phyloP scores from a whole-genome alignment of 2,329 filamentous ascomycete genomes.

The Calonectria pauciramosa region DNA sequence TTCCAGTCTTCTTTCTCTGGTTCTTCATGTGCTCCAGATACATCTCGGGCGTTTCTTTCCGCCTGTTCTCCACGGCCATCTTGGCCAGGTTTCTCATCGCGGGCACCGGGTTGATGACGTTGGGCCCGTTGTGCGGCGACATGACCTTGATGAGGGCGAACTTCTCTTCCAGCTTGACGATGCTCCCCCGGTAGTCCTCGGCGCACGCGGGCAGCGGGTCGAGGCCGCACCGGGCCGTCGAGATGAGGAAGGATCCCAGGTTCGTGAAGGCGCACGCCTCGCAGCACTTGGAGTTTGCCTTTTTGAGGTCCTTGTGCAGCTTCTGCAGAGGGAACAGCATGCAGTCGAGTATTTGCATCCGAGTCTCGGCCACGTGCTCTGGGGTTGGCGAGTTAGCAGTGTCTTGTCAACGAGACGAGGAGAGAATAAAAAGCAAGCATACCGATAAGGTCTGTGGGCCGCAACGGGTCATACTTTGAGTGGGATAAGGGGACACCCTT shows the following conservation, averaged over 20 bases:
- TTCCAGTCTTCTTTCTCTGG: constrained; percentile 14
- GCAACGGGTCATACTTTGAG: constrained; percentile 11
- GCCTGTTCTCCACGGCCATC: constrained; percentile 11
- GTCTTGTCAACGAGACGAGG: not conserved
- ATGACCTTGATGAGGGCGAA: constrained; percentile 7
- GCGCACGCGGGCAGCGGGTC: constrained; percentile 1
- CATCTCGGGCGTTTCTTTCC: not conserved
- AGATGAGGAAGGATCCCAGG: constrained; percentile 12
- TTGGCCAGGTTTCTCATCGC: constrained; percentile 5
- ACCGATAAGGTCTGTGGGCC: constrained; percentile 13
- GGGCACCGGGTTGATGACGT: constrained; percentile 11
- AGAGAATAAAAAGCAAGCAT: not conserved
- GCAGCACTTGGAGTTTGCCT: constrained; percentile 13
- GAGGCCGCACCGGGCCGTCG: constrained; percentile 1
- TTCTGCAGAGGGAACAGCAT: constrained; percentile 9
- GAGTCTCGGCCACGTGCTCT: constrained; percentile 7
- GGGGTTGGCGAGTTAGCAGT: not conserved
- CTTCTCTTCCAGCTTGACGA: not conserved
- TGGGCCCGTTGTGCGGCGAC: constrained; percentile 14
- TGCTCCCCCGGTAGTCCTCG: not conserved
- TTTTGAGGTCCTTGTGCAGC: constrained; percentile 1
- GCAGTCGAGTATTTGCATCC: not conserved
- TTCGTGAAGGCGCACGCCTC: constrained; percentile 11
- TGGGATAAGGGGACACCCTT: constrained; percentile 7
- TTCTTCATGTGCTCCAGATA: constrained; percentile 12